phyloP scores from a whole-genome alignment of 345 rosid species.

The Adansonia digitata region DNA sequence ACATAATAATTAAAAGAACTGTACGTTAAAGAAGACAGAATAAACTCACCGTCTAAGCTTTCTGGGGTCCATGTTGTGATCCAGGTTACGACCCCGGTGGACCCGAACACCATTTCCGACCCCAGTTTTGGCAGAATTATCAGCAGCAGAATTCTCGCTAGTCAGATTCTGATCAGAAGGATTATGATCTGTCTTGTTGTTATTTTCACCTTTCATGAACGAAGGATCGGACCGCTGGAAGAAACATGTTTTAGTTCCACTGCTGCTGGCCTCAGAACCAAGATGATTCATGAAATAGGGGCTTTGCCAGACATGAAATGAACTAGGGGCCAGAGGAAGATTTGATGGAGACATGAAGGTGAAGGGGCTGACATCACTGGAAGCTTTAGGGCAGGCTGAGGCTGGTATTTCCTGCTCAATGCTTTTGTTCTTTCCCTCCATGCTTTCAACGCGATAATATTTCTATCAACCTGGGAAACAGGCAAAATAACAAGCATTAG shows the following conservation, averaged over 20 bases:
- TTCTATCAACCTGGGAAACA: not conserved
- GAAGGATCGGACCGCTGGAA: not conserved
- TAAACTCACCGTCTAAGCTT: slow-evolving; percentile 26
- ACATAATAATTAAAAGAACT: not conserved
- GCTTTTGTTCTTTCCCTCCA: not conserved
- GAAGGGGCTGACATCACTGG: not conserved
- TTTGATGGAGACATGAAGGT: not conserved
- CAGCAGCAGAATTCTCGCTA: not conserved
- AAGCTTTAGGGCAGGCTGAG: not conserved
- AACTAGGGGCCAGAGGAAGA: not conserved
- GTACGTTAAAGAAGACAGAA: not conserved
- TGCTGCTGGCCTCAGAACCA: slow-evolving; percentile 1
- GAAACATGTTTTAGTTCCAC: not conserved
- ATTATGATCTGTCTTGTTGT: not conserved
- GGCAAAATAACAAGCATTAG: not conserved
- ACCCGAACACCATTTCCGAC: not conserved
- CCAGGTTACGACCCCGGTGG: not conserved
- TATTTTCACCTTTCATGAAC: not conserved
- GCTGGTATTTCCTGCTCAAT: not conserved
- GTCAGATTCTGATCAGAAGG: not conserved
- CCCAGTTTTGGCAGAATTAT: not conserved
- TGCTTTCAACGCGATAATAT: not conserved
- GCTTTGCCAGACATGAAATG: slow-evolving; percentile 12
- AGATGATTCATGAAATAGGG: slow-evolving; percentile 8
- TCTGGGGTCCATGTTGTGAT: slow-evolving; percentile 22